Conservation (phyloP, 2,329 filamentous ascomycete species). For the Monilinia fructigena region DNA sequence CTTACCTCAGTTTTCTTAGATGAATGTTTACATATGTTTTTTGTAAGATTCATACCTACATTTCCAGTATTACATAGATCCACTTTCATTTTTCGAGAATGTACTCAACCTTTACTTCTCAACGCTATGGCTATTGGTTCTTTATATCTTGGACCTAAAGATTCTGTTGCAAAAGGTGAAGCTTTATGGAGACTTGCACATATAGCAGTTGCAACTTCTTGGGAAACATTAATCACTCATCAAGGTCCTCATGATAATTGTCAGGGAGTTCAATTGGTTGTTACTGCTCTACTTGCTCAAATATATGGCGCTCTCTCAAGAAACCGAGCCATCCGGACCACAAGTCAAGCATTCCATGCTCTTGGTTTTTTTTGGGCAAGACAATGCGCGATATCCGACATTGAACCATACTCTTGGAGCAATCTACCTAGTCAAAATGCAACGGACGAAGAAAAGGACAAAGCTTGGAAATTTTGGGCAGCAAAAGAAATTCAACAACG, state of each 20-base stretch:
- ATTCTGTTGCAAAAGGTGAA: constrained; percentile 46
- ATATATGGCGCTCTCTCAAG: constrained; percentile 46
- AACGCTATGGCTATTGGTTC: constrained; percentile 49
- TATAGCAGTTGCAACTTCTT: constrained; percentile 47
- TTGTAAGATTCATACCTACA: no score
- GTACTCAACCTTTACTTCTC: constrained; percentile 45
- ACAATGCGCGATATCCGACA: constrained; percentile 47
- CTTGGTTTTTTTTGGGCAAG: constrained; percentile 48
- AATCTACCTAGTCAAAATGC: no score
- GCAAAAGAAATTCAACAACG: constrained; percentile 47
- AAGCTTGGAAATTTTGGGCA: constrained; percentile 44
- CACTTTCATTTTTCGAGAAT: constrained; percentile 47
- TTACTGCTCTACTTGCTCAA: constrained; percentile 41
- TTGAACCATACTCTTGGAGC: constrained; percentile 37
- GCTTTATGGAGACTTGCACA: constrained; percentile 47
- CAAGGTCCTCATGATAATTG: no score
- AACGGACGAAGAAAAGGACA: no score
- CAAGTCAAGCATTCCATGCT: constrained; percentile 47
- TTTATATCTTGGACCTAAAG: constrained; percentile 46
- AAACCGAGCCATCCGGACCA: constrained; percentile 45
- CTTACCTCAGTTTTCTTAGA: no score
- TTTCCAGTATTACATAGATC: no score
- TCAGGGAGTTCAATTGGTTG: no score
- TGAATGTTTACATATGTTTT: no score
- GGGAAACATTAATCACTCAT: constrained; percentile 47